Conservation (phyloP, 2,329 filamentous ascomycete species). For the Fusarium annulatum region DNA sequence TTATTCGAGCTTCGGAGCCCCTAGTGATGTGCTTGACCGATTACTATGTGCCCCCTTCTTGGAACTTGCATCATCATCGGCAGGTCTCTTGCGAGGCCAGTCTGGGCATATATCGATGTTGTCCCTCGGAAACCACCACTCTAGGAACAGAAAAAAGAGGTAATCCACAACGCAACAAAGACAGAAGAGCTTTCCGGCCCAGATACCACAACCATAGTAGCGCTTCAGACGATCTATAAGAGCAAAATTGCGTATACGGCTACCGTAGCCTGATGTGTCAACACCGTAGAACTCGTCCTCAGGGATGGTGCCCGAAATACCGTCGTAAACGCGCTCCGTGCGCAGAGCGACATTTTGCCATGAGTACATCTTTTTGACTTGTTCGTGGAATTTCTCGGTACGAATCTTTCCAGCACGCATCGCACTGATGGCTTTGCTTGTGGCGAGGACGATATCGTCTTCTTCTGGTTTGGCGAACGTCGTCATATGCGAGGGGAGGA, state of each 20-base stretch:
- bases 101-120: conserved; percentile 89
- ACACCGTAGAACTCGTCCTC: conserved; percentile 91
- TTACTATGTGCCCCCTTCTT: conserved; percentile 48
- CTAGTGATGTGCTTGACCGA: conserved; percentile 49
- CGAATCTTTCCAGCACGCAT: conserved; percentile 87
- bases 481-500: conserved; percentile 95
- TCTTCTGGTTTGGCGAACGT: conserved; percentile 97
- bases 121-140: conserved; percentile 85
- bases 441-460: conserved; percentile 91
- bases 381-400: conserved; percentile 94
- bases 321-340: conserved; percentile 94
- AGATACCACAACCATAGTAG: conserved; percentile 98
- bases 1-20: conserved; percentile 42
- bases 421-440: conserved; percentile 87
- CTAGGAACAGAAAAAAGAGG: conserved; percentile 86
- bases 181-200: conserved; percentile 98
- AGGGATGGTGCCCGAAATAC: conserved; percentile 86
- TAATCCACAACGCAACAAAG: conserved; percentile 95
- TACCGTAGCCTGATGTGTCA: conserved; percentile 74
- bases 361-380: conserved; percentile 98
- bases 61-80: conserved; percentile 45
- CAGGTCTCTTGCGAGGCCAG: conserved; percentile 82
- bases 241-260: conserved; percentile 84
- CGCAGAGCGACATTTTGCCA: conserved; percentile 96
- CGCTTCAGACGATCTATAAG: conserved; percentile 94